Conservation (phyloP, 148 eudicot genomes). For the Polygonum aviculare region DNA sequence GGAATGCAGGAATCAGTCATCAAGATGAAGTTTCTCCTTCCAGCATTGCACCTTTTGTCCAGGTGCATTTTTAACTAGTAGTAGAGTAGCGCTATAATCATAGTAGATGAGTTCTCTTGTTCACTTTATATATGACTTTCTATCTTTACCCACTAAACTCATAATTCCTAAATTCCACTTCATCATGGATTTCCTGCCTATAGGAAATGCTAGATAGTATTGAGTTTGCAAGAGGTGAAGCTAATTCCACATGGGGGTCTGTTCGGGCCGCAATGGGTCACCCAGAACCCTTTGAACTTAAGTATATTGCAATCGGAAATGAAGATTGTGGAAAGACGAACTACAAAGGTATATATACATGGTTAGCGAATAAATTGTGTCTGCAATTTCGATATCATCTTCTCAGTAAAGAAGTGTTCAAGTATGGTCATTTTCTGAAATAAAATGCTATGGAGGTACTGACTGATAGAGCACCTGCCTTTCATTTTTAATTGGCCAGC, state of each 20-base stretch:
- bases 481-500: conserved; percentile 1
- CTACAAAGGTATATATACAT: conserved; percentile 46
- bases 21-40: conserved; percentile 60
- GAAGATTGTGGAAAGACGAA: conserved; percentile 44
- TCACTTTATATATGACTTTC: background rate
- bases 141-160: background rate
- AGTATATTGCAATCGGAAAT: conserved; percentile 68
- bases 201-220: conserved; percentile 75
- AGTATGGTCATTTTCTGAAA: background rate
- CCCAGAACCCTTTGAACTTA: conserved; percentile 60
- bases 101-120: background rate
- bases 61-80: conserved; percentile 31
- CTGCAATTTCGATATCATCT: background rate
- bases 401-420: background rate
- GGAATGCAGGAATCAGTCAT: conserved; percentile 46
- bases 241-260: conserved; percentile 70
- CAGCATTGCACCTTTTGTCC: conserved; percentile 49
- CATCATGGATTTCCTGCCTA: background rate
- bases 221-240: conserved; percentile 81
- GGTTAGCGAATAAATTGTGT: background rate
- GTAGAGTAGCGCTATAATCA: background rate
- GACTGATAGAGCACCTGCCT: background rate
- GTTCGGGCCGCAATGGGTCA: conserved; percentile 75
- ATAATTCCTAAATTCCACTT: background rate
- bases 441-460: background rate